Evolutionary conservation across 768 basidiomycete species (phyloP), one percentile per base, ranked within the genome.

Genomic region (Thelephora ganbajun): DNA sequence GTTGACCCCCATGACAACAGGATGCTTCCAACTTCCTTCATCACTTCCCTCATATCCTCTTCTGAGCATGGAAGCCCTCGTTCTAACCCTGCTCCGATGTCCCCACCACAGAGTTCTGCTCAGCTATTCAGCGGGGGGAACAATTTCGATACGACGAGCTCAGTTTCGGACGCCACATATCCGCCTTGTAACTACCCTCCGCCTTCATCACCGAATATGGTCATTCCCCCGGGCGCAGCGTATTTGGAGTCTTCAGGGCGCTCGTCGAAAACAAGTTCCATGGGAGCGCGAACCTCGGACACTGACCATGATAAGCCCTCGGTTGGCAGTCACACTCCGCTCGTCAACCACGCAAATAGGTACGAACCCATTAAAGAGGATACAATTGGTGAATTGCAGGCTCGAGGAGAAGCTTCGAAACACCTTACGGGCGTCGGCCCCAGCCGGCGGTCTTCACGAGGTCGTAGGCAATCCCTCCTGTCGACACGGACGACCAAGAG

Each of bases 11-110:
- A 68, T 7, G 77, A 80, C 54, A 74, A 77, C 54, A 67, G 70
- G 16, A 61, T 79, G 39, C 67, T 82, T 18, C 70, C 77, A 6
- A 78, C 79, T 2, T 72, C 76, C 2, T 73, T 80, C 58, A 80
- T 80, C 50, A 79, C 78, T 14, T 68, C 68, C 6, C 62, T 79
- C 13, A 66, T 80, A 12, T 69, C 44, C 26, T 56, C 51, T 11
- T 46, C 39, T 20, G 43, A 48, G 18, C 35, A 26, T 6, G 42
- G 37, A 6, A 22, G 19, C 6, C 53, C 67, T 68, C 54, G 67
- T 69, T n/a, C 50, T 69, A 45, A 73, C 9, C 26, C 4, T 30
- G 5, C 26, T 30, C 5, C 26, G 9, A 30, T 9, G 26, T 30
- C 26, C 9, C 26, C 26, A 30, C 26, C 26, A 4, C 26, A 9